phyloP scores from a whole-genome alignment of 2,329 filamentous ascomycete genomes.

The Achaetomium macrosporum region DNA sequence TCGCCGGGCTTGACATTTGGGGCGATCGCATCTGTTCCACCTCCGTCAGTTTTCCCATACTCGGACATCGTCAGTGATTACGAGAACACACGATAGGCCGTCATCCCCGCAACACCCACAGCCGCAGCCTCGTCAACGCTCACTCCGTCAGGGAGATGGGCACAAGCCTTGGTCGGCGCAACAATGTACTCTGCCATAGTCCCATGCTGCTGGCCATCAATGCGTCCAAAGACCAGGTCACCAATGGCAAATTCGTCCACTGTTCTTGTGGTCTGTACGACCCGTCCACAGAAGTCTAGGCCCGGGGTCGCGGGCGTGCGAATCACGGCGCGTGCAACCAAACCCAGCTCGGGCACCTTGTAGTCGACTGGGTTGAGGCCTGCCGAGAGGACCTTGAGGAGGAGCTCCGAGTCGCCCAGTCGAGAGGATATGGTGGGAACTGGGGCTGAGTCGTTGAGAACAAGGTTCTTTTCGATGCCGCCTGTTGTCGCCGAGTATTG shows the following conservation, averaged over 20 bases:
- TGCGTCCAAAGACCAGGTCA: constrained; percentile 41
- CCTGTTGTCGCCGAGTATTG: constrained; percentile 42
- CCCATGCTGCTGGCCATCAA: constrained; percentile 30
- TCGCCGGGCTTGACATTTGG: constrained; percentile 43
- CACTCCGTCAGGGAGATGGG: constrained; percentile 39
- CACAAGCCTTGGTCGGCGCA: constrained; percentile 28
- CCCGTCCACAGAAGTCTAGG: constrained; percentile 44
- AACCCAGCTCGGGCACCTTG: constrained; percentile 50
- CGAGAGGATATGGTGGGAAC: constrained; percentile 34
- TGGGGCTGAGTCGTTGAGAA: constrained; percentile 37
- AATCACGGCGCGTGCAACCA: constrained; percentile 35
- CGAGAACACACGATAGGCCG: constrained; percentile 34
- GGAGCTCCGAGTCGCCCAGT: constrained; percentile 38
- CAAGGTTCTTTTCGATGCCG: constrained; percentile 49
- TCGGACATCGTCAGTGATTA: neutral
- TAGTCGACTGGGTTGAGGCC: constrained; percentile 60
- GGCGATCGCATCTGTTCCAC: constrained; percentile 34
- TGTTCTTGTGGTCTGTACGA: constrained; percentile 32
- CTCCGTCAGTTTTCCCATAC: neutral
- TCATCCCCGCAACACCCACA: constrained; percentile 40
- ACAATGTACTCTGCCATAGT: constrained; percentile 33
- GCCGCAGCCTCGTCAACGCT: constrained; percentile 36
- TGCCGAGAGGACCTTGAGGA: constrained; percentile 49
- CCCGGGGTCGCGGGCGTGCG: constrained; percentile 42
- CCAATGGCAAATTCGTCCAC: constrained; percentile 32